Evolutionary conservation across 2,329 filamentous ascomycete species (phyloP), one percentile per base, ranked within the genome.

Genomic region (Nothomitra cinnamomea): DNA sequence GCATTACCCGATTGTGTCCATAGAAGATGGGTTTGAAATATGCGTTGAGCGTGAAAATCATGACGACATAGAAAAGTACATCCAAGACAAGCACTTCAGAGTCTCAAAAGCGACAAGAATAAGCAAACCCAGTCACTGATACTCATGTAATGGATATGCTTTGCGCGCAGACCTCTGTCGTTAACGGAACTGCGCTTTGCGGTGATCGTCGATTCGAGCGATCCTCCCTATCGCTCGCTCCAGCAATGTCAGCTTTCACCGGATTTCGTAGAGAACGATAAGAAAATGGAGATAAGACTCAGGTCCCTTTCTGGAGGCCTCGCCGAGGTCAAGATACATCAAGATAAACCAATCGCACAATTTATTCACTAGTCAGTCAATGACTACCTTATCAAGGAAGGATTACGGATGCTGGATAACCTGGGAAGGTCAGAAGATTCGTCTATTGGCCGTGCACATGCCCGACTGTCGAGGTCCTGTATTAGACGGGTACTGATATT

Each of bases 31-130:
- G 0, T 55, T 60, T 13, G 55, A 61, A 54, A 64, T 69, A 24
- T 60, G 7, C 51, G 19, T 62, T 0, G 69, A 69, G 4, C 2
- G 56, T 0, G 61, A 65, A 25, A 69, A 70, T 36, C 2, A 13
- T 2, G 0, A 24, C 1, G 66, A 69, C 24, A 66, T 69, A 36
- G 24, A 52, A 0, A 55, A 53, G 0, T 69, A 59, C 47, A 62
- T 69, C 1, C 15, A 58, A 5, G 32, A 6, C 4, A 53, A 58
- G 19, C 53, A 67, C 15, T 38, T 2, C 35, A n/a, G 22, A 52
- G 1, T 57, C 61, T 24, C 40, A 59, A 2, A 32, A 19, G 3
- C 24, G 57, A 58, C 2, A 35, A 59, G 7, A 22, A 21, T 15
- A 40, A 41, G 15, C 21, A 55, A 53, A 28, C 47, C 19, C 41